Evolutionary conservation across 2,329 filamentous ascomycete genomes (phyloP), one percentile per base, ranked within the genome.

Genomic region (Ophiognomonia clavigignenti-juglandacearum): DNA sequence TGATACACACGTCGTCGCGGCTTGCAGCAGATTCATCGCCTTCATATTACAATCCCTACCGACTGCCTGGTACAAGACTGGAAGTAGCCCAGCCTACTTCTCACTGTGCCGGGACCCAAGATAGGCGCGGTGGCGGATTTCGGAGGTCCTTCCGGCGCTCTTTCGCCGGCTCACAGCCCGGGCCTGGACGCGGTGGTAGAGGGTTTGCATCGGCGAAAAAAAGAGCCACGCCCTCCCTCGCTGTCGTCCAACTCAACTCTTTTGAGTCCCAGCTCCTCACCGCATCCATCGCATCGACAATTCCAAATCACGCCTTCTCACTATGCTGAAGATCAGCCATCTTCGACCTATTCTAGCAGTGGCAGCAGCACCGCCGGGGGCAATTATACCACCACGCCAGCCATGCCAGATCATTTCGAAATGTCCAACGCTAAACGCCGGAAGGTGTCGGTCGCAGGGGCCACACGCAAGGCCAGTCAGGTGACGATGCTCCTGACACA

Each of bases 121-220:
- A n/a, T n/a, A 55, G 60, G 58, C 61, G 60, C 58, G 53, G 63
- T 67, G 62, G 64, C 63, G 62, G 60, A 59, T 53, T 63, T 61
- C 61, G 58, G 59, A 52, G 50, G 57, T 51, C 55, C 57, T 55
- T 26, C 45, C 31, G 44, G 48, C 49, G 44, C 43, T 22, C 39
- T 51, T 19, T 37, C 44, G 48, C 44, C 51, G 51, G 51, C 48
- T 39, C 49, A 42, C 45, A 40, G 48, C 47, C 48, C 51, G 44
- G 51, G 45, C 51, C 48, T 34, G 43, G 48, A 45, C 45, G 35
- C 41, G 43, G 40, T 48, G 48, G 23, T 39, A 8, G 38, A 35
- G 41, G 41, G 20, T 38, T 39, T 32, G n/a, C 40, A 48, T 20
- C 48, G 29, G 24, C 24, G 6, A 26, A 26, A 26, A 26, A 26